Percentiles rank a stretch among this genome's conserved stretches.
Evolutionary conservation across 2,329 filamentous ascomycete species (phyloP).

Genomic region (Cercospora nicotianae): DNA sequence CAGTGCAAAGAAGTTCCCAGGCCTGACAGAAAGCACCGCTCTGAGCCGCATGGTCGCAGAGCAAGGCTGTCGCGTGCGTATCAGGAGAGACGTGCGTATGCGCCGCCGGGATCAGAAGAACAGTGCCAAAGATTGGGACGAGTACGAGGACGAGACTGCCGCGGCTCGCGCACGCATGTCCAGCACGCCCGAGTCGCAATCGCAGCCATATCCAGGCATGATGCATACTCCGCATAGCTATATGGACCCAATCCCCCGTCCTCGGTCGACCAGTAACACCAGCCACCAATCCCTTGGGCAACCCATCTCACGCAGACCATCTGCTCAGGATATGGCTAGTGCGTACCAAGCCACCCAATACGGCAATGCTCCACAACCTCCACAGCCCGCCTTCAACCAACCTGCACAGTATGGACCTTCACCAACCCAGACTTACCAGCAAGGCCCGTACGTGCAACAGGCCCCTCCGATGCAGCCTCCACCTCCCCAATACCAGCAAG

Average conservation of each 20-base stretch:
- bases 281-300: constrained; percentile 36
- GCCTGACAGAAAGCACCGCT: constrained; percentile 81
- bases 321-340: constrained; percentile 48
- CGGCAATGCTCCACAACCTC: constrained; percentile 41
- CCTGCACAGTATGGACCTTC: constrained; percentile 41
- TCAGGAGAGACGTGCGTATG: constrained; percentile 91
- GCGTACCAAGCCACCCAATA: constrained; percentile 44
- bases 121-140: constrained; percentile 64
- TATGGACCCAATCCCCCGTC: constrained; percentile 36
- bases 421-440: constrained; percentile 31
- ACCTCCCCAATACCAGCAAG: constrained; percentile 33
- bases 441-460: constrained; percentile 34
- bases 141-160: constrained; percentile 57
- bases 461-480: constrained; percentile 40
- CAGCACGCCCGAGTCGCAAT: constrained; percentile 37
- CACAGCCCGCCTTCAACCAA: constrained; percentile 40
- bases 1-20: constrained; percentile 98
- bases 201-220: constrained; percentile 22
- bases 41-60: constrained; percentile 90
- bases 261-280: constrained; percentile 44
- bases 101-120: constrained; percentile 75
- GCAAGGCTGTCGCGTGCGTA: constrained; percentile 94
- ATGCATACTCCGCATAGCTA: constrained; percentile 34
- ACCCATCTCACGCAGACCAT: constrained; percentile 43
- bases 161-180: constrained; percentile 50